phyloP scores from a whole-genome alignment of 176 grass and related monocot species.

The Musa acuminata region DNA sequence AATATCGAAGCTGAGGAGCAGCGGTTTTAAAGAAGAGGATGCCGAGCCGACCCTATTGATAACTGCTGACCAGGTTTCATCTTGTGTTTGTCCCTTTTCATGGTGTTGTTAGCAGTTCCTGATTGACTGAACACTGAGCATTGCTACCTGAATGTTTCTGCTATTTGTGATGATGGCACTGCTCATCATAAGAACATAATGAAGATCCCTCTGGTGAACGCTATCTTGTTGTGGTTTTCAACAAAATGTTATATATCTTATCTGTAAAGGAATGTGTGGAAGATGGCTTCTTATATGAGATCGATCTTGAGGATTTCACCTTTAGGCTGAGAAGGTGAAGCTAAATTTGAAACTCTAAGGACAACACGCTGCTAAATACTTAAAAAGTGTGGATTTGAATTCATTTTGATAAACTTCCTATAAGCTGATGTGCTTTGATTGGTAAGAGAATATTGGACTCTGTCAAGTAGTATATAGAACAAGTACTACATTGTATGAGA shows the following conservation, averaged over 20 bases:
- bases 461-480: not conserved
- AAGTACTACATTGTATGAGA: not conserved
- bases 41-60: not conserved
- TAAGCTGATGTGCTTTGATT: not conserved
- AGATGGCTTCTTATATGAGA: too few species aligned
- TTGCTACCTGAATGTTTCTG: not conserved
- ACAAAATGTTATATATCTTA: too few species aligned
- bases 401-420: not conserved
- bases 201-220: not conserved
- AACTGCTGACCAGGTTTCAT: constrained; percentile 14
- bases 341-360: not conserved
- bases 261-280: too few species aligned
- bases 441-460: not conserved
- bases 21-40: constrained; percentile 2
- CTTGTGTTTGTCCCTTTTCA: not conserved
- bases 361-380: not conserved
- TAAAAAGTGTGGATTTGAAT: not conserved
- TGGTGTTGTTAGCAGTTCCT: not conserved
- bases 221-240: too few species aligned
- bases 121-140: not conserved
- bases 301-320: not conserved
- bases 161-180: too few species aligned
- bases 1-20: constrained; percentile 1
- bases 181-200: not conserved
- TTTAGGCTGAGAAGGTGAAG: not conserved